Evolutionary conservation across 129 eudicot genomes (phyloP).

Genomic region (Saussurea involucrata): DNA sequence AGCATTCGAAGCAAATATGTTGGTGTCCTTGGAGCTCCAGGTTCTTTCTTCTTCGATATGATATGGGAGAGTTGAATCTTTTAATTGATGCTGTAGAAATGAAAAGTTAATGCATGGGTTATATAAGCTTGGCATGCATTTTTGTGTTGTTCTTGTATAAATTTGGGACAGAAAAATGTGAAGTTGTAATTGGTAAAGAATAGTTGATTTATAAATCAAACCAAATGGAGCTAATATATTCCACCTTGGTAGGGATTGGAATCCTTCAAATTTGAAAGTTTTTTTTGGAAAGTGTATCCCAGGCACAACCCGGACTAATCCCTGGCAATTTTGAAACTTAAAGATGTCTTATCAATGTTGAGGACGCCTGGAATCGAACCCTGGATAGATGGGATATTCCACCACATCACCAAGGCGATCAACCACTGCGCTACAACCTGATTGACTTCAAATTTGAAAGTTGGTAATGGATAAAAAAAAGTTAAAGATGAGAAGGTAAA

Average conservation of each 20-base stretch:
- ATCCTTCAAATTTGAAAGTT: too few relatives aligned
- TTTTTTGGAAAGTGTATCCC: too few relatives aligned
- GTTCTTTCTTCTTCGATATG: slow-evolving; percentile 45
- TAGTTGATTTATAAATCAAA: neutral
- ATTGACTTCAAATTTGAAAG: too few relatives aligned
- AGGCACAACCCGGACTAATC: too few relatives aligned
- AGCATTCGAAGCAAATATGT: slow-evolving; percentile 68
- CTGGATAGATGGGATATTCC: too few relatives aligned
- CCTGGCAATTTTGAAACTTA: too few relatives aligned
- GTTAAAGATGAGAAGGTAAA: too few relatives aligned
- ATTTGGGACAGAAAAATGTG: neutral
- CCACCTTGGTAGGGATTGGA: neutral
- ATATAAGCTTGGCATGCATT: neutral
- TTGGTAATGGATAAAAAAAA: too few relatives aligned
- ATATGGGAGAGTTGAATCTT: slow-evolving; percentile 43
- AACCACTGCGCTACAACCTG: too few relatives aligned
- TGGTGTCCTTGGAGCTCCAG: slow-evolving; percentile 58
- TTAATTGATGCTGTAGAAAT: slow-evolving; percentile 62
- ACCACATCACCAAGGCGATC: too few relatives aligned
- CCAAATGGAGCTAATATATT: neutral
- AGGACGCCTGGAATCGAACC: too few relatives aligned
- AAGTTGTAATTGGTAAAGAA: neutral
- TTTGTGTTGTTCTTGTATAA: neutral
- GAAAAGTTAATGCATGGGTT: slow-evolving; percentile 20
- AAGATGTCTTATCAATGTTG: too few relatives aligned